phyloP scores from a whole-genome alignment of 1,139 yeast genomes.

The Yarrowia galli region DNA sequence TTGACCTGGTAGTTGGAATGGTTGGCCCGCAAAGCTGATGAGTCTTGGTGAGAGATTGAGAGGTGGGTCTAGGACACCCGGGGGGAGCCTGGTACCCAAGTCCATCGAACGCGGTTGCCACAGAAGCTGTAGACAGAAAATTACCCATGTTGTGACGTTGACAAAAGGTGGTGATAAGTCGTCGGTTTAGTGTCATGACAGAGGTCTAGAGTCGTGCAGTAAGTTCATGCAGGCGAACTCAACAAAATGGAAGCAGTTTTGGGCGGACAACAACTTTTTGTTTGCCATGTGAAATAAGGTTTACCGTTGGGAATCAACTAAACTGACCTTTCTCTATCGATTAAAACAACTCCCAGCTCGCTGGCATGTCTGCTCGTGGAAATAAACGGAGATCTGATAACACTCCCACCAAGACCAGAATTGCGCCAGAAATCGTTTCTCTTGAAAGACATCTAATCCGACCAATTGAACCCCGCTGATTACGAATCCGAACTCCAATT shows the following conservation, averaged over 20 bases:
- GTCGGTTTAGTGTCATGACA: conserved; percentile 1
- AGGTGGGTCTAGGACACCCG: conserved; percentile 43
- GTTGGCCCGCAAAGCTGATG: conserved; percentile 48
- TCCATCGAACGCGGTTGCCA: conserved; percentile 41
- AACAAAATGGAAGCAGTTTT: no score
- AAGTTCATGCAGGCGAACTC: conserved; percentile 13
- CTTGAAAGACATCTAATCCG: no score
- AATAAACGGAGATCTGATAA: not conserved
- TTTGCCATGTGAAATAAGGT: no score
- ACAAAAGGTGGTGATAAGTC: not conserved
- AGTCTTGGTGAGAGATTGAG: conserved; percentile 43
- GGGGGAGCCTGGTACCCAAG: conserved; percentile 40
- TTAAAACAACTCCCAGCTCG: not conserved
- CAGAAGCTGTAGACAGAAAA: not conserved
- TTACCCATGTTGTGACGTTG: conserved; percentile 14
- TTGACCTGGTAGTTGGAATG: conserved; percentile 47
- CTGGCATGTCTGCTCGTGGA: not conserved
- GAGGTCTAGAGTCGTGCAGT: not conserved
- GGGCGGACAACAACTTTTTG: no score
- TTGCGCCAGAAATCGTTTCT: not conserved
- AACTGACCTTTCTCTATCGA: no score
- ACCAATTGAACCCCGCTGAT: no score
- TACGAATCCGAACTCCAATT: no score
- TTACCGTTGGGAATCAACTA: no score
- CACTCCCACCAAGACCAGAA: no score